Base-by-base conservation (phyloP, 805 yeast species). In the Myxozyma nipponensis region DNA sequence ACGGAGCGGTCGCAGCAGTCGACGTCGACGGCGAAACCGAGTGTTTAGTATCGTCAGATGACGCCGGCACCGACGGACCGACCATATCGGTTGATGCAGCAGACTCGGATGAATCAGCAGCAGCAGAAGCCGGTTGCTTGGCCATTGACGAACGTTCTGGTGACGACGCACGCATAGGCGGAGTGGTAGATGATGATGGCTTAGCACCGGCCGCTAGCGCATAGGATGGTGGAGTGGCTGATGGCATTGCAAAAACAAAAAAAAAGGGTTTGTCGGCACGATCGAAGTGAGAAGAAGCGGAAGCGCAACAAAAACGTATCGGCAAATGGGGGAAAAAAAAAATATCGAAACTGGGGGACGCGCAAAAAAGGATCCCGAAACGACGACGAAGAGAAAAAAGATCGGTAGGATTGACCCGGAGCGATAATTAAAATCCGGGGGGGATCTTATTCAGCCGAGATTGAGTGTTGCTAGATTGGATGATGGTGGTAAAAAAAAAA, bases 121-220 rank as follows among this genome's bases (percentile, higher is more conserved):
- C 6, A 6, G 38, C 15, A 13, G 15, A 35, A 13, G 38, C 38
- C 21, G 38, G 19, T n/a, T 13, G 9, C 10, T 28, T 28, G 13
- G 7, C 32, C 7, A 7, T 28, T 28, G 32, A 28, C n/a, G n/a
- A n/a, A n/a, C n/a, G n/a, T 9, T 28, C 32, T 13, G 7, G 7
- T 7, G 32, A 13, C 7, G 32, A 9, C 32, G 38, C 15, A 35
- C 53, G 37, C 58, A 54, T 32, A 53, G 54, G 39, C 52, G 34
- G 45, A 60, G 57, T 54, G 52, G 54, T 23, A 63, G 53, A 30
- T 10, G 66, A 52, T 17, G 59, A 54, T 15, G 64, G 58, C 51
- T 58, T 58, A 19, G 54, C 57, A 15, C 58, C 57, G n/a, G 58
- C 58, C n/a, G 56, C 58, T 13, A 47, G 44, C 15, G 58, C 58